Evolutionary conservation across 139 green algal genomes (phyloP).

Genomic region (Chlorella sp.): DNA sequence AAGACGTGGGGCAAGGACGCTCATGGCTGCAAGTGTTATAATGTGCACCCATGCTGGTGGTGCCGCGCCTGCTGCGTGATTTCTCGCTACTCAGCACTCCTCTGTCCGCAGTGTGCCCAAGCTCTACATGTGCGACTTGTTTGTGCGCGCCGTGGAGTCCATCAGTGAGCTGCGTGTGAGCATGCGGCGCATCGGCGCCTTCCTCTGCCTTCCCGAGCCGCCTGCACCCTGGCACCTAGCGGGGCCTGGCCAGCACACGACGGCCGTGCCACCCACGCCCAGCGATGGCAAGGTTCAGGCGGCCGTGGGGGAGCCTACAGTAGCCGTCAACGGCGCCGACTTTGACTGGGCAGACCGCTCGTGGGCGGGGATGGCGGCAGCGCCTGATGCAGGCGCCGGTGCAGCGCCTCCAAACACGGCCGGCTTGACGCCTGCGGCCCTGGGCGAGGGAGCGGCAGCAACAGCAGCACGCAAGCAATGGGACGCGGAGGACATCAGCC

Average conservation of each 20-base stretch:
- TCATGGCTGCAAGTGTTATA: no score
- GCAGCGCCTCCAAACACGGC: background rate
- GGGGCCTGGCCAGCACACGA: no score
- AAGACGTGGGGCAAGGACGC: no score
- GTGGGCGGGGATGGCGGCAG: slow-evolving; percentile 14
- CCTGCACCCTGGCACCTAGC: slow-evolving; percentile 44
- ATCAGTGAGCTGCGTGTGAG: slow-evolving; percentile 65
- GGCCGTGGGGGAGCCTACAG: background rate
- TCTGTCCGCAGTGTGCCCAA: slow-evolving; percentile 48
- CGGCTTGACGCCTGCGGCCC: background rate
- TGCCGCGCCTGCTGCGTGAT: no score
- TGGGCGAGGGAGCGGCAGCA: background rate
- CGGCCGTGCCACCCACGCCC: no score
- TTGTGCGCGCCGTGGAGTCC: slow-evolving; percentile 54
- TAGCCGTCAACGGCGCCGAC: slow-evolving; percentile 31
- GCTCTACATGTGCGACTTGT: slow-evolving; percentile 69
- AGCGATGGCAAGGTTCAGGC: background rate
- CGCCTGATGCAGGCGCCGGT: background rate
- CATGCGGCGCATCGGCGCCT: slow-evolving; percentile 68
- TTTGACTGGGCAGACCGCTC: slow-evolving; percentile 62
- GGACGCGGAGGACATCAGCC: no score
- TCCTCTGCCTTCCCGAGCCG: slow-evolving; percentile 75
- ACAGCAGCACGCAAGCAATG: background rate
- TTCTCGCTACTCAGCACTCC: background rate
- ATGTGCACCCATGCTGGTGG: background rate